Evolutionary conservation across 305 asterid species (phyloP).

Genomic region (Fraxinus dipetala): DNA sequence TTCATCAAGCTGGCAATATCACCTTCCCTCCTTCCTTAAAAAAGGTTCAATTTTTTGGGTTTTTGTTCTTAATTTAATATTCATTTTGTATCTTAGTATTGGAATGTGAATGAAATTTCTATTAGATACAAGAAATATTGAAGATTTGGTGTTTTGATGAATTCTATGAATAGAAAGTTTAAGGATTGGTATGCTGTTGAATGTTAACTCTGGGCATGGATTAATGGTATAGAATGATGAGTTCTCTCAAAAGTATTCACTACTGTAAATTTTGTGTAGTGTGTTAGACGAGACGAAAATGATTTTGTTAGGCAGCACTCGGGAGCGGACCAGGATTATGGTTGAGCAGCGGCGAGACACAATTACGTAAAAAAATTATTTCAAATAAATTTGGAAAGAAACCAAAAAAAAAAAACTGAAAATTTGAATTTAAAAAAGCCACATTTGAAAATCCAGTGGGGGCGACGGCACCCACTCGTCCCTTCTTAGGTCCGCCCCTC

Average conservation of each 20-base stretch:
- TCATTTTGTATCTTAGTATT: neutral
- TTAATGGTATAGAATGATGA: neutral
- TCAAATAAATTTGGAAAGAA: too few species aligned
- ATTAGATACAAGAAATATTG: neutral
- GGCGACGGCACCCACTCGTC: too few species aligned
- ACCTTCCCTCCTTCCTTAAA: slow-evolving; percentile 86
- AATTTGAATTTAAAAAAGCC: too few species aligned
- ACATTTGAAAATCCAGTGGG: too few species aligned
- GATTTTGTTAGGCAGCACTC: neutral
- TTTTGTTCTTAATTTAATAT: neutral
- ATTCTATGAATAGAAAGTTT: neutral
- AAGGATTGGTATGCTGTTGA: neutral
- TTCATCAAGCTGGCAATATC: slow-evolving; percentile 51
- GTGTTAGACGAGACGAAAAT: neutral
- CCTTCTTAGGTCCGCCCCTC: too few species aligned
- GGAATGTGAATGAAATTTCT: neutral
- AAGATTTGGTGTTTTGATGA: neutral
- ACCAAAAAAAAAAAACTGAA: too few species aligned
- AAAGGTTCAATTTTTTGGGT: slow-evolving; percentile 44
- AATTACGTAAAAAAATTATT: too few species aligned
- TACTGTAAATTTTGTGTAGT: neutral
- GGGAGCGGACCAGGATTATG: too few species aligned
- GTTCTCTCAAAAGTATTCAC: neutral
- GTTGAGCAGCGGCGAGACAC: too few species aligned
- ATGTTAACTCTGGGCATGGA: neutral